Evolutionary conservation across 176 grass and related monocot genomes (phyloP), one percentile per base, ranked within the genome.

Genomic region (Avena sativa): DNA sequence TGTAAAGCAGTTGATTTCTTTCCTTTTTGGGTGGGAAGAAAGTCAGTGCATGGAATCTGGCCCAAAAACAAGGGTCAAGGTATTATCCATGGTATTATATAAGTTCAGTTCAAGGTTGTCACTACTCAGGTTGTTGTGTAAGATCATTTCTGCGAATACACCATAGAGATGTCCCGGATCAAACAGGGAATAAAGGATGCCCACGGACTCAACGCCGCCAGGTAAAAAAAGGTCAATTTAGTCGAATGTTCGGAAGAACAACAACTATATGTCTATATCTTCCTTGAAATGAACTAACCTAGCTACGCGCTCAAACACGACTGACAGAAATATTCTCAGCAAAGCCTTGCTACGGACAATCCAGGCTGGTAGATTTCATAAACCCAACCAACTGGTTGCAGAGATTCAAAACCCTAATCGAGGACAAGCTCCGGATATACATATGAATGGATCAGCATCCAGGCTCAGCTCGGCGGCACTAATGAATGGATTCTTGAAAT

Each of bases 401-500:
- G 89, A 40, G 23, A 50, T 66, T 28, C 9, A 51, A 73, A 55
- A 77, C 77, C 76, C 69, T 88, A 88, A 19, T 40, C 2, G 11
- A 30, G 53, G 23, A 4, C 15, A 83, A 83, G 65, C 56, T 74
- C 73, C 25, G 68, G 68, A 71, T 36, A 43, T 40, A 40, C 38
- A 5, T 40, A 52, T 68, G 4, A 44, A 8, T 61, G 81, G 51
- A 80, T 43, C 25, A 84, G 66, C 10, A 70, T 55, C 2, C 28
- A 8, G 3, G 25, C 12, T 12, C 55, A 10, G 14, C 21, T 26
- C 40, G 55, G 49, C 6, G 1, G 26, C 58, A 14, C 26, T 59
- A 69, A 65, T 68, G 60, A 74, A 74, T 68, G 60, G 65, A 74
- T 81, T 44, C 8, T 40, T 40, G 21, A 9, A 43, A 85, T 71